phyloP scores from a whole-genome alignment of 768 basidiomycete genomes.

The Boletellus emodensis region DNA sequence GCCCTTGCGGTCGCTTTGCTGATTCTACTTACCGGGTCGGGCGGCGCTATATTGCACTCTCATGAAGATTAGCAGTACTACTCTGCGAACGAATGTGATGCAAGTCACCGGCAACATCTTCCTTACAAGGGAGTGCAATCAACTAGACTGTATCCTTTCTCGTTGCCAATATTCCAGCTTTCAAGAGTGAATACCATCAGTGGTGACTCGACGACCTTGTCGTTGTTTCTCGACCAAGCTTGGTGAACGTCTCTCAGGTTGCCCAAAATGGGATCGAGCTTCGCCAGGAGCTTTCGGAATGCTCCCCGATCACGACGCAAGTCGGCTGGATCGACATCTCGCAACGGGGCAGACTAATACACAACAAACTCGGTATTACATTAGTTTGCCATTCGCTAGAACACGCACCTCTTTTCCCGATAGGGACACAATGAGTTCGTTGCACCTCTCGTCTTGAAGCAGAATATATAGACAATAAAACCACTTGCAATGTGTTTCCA shows the following conservation, averaged over 20 bases:
- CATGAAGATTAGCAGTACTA: too few species aligned
- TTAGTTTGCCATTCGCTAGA: not conserved
- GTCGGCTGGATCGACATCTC: constrained; percentile 42
- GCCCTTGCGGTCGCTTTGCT: not conserved
- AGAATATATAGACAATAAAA: constrained; percentile 47
- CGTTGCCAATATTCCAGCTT: constrained; percentile 25
- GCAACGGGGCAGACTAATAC: constrained; percentile 41
- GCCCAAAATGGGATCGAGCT: constrained; percentile 45
- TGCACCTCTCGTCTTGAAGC: constrained; percentile 47
- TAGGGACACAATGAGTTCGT: constrained; percentile 44
- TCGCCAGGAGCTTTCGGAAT: constrained; percentile 35
- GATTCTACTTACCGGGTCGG: not conserved
- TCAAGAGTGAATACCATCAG: constrained; percentile 26
- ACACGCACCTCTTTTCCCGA: constrained; percentile 42
- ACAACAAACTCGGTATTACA: not conserved
- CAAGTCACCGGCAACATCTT: not conserved
- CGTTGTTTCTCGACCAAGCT: constrained; percentile 20
- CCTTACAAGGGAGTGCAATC: constrained; percentile 5
- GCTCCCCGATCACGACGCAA: constrained; percentile 38
- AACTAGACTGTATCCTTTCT: constrained; percentile 24
- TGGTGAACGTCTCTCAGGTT: constrained; percentile 43
- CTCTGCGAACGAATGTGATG: too few species aligned
- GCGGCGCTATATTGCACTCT: too few species aligned
- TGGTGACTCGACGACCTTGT: constrained; percentile 22
- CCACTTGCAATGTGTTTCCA: constrained; percentile 46